Evolutionary conservation across 2,329 filamentous ascomycete genomes (phyloP).

Genomic region (Lachnellula subtilissima): DNA sequence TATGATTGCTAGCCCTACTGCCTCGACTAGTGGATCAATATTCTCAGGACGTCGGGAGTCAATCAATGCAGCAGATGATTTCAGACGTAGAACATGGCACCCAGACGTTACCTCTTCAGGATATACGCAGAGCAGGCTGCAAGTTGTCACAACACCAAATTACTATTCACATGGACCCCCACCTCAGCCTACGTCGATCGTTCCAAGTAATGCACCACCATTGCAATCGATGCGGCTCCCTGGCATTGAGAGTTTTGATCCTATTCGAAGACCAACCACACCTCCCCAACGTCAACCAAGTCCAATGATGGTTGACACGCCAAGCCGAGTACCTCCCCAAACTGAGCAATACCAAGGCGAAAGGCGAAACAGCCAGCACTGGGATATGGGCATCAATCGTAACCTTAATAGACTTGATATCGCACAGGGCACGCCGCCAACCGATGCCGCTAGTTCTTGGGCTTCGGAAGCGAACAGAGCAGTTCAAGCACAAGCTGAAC

Average conservation of each 20-base stretch:
- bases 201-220: constrained; percentile 42
- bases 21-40: constrained; percentile 47
- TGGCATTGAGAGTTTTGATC: constrained; percentile 88
- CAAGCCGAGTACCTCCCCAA: constrained; percentile 18
- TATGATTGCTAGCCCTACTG: constrained; percentile 63
- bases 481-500: constrained; percentile 51
- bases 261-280: constrained; percentile 59
- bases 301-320: constrained; percentile 69
- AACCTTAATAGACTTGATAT: constrained; percentile 65
- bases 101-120: constrained; percentile 61
- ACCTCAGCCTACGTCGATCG: constrained; percentile 20
- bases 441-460: constrained; percentile 51
- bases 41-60: constrained; percentile 62
- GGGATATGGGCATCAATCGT: constrained; percentile 62
- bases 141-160: constrained; percentile 67
- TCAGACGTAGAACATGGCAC: constrained; percentile 86
- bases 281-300: constrained; percentile 62
- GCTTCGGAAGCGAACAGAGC: constrained; percentile 52
- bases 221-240: constrained; percentile 63
- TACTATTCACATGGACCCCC: constrained; percentile 41
- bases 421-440: constrained; percentile 45
- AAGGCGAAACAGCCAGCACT: constrained; percentile 43
- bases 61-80: constrained; percentile 61
- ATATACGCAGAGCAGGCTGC: constrained; percentile 61
- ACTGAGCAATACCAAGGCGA: constrained; percentile 39